Percentiles rank a stretch among this genome's conserved stretches.
These are phyloP conservation scores for Gamarada debralockiae DNA, from an alignment of 495 filamentous ascomycete species.

Conservation along the genomic window DNA sequence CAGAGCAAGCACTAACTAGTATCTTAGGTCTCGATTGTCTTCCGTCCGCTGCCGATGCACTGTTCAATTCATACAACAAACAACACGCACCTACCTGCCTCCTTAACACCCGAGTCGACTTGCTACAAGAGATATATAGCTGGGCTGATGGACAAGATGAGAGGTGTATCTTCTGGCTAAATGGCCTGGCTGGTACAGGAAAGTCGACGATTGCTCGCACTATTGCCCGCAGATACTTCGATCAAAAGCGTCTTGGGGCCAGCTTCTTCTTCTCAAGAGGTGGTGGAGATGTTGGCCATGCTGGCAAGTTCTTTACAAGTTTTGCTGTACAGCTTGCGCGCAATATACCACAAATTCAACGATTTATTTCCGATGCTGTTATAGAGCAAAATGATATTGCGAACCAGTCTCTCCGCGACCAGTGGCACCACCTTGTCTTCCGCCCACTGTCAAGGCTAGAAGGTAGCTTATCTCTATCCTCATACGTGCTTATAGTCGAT, in stretches of 20 bases:
- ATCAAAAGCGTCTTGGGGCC: no score
- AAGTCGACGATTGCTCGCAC: no score
- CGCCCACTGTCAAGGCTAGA: conserved; percentile 18
- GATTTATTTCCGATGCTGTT: conserved; percentile 14
- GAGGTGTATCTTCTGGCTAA: no score
- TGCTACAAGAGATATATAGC: no score
- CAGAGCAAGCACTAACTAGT: not conserved
- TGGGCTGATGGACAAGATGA: no score
- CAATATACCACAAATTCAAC: not conserved
- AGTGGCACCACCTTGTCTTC: conserved; percentile 20
- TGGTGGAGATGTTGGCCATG: conserved; percentile 19
- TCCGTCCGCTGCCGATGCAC: conserved; percentile 4
- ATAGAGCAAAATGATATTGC: conserved; percentile 9
- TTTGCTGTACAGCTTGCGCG: not conserved
- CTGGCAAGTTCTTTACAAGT: conserved; percentile 20
- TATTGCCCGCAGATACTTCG: no score
- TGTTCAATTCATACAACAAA: no score
- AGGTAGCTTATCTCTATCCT: conserved; percentile 11
- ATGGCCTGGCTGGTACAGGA: no score
- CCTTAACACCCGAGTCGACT: conserved; percentile 11
- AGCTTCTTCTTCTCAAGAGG: no score
- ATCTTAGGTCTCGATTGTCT: conserved; percentile 5
- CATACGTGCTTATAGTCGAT: conserved; percentile 20
- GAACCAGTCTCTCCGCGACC: no score
- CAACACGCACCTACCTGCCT: conserved; percentile 14